Conservation (phyloP, 148 eudicot species). For the Selenicereus undatus region DNA sequence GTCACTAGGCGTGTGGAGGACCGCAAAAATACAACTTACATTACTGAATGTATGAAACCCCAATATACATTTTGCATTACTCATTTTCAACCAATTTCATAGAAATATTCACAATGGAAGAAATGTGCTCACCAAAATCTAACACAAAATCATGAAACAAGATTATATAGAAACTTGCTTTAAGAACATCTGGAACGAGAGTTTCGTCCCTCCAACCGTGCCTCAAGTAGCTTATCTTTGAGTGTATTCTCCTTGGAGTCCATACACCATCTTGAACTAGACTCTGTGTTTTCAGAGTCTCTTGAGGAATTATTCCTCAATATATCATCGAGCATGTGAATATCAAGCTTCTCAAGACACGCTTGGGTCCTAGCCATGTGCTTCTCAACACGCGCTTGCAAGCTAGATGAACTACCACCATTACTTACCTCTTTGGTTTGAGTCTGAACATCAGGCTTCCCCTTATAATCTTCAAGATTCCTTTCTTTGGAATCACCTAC, state of each 20-base stretch:
- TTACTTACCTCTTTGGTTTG: conserved; percentile 23
- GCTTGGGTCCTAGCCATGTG: conserved; percentile 31
- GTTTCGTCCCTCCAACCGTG: conserved; percentile 60
- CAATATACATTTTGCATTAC: background rate
- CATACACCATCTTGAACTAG: conserved; percentile 35
- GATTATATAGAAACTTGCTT: conserved; percentile 8
- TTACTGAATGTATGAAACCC: background rate
- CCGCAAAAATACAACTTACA: too few relatives aligned
- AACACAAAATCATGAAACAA: conserved; percentile 6
- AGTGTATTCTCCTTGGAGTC: conserved; percentile 54
- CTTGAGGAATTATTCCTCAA: conserved; percentile 40
- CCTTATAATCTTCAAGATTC: conserved; percentile 20
- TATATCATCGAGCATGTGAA: conserved; percentile 28
- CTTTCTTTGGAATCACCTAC: conserved; percentile 20
- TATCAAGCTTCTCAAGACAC: background rate
- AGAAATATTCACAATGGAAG: conserved; percentile 16
- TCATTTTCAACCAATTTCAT: background rate
- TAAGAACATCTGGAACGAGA: conserved; percentile 34
- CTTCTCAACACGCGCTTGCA: conserved; percentile 23
- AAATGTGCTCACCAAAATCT: background rate
- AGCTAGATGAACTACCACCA: conserved; percentile 5
- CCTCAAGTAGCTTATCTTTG: conserved; percentile 80
- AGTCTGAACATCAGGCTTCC: conserved; percentile 15
- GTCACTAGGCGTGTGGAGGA: too few relatives aligned
- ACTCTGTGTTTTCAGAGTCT: conserved; percentile 41